A percentile compares a stretch with the other conserved stretches of the same genome.
phyloP scores from a whole-genome alignment of 2,329 filamentous ascomycete species.

The Claviceps sorghi region DNA sequence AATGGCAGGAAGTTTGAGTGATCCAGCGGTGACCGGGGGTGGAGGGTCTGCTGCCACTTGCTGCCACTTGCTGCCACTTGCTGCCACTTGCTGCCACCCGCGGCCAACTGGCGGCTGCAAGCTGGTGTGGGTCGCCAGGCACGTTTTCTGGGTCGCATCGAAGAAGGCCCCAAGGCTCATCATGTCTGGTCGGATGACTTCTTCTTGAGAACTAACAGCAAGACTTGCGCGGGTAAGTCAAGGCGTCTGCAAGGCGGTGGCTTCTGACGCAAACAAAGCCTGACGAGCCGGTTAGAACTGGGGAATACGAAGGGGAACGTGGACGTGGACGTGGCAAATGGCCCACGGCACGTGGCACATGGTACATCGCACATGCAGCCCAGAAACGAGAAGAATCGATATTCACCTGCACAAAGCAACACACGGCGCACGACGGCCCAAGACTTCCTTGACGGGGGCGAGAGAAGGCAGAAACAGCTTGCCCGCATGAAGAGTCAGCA shows the following conservation, averaged over 20 bases:
- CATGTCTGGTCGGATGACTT: background rate
- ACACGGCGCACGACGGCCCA: background rate
- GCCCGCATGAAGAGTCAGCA: background rate
- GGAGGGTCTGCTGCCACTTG: background rate
- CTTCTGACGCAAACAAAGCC: background rate
- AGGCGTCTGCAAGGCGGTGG: background rate
- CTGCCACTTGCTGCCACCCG: background rate
- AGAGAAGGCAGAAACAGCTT: background rate
- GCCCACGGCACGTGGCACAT: background rate
- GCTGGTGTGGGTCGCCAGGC: conserved; percentile 5
- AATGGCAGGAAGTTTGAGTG: conserved; percentile 7
- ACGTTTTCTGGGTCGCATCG: conserved; percentile 4
- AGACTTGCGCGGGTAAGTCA: background rate
- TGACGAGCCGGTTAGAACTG: background rate
- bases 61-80: background rate
- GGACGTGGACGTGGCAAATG: too few relatives aligned
- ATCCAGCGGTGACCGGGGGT: conserved; percentile 10
- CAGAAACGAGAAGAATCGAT: background rate
- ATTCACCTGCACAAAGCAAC: background rate
- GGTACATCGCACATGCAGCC: background rate
- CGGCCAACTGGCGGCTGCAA: background rate
- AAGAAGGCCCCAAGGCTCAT: background rate
- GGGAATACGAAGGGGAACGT: background rate
- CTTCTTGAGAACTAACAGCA: background rate
- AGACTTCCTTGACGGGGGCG: too few relatives aligned